Conservation (phyloP, 352 stramenopile species). For the Globisporangium splendens region DNA sequence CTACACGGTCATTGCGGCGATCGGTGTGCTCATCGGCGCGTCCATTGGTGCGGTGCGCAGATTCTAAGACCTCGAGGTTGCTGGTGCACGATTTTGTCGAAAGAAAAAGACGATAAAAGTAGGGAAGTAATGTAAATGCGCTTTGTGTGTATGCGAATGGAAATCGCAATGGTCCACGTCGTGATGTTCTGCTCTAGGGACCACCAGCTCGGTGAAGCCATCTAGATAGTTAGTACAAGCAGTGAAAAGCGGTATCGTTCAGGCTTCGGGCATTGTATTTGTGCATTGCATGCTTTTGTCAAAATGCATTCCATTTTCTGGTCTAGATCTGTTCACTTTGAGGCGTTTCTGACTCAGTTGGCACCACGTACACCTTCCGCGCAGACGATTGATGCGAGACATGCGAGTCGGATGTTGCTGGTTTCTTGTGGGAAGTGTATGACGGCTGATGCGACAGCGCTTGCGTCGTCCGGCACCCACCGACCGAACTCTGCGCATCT, state of each 20-base stretch:
- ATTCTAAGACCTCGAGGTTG: conserved; percentile 3
- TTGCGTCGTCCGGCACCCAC: background rate
- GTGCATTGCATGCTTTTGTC: too few species aligned
- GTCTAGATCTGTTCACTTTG: background rate
- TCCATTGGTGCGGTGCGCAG: conserved; percentile 14
- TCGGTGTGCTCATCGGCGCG: conserved; percentile 28
- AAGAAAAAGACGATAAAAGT: background rate
- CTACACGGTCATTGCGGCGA: conserved; percentile 39
- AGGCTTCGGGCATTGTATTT: too few species aligned
- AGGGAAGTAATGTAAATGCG: conserved; percentile 15
- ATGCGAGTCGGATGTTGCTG: background rate
- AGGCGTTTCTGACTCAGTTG: conserved; percentile 1
- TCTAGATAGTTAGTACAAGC: too few species aligned
- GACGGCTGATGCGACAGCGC: background rate
- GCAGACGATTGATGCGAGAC: background rate
- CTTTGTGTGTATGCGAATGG: conserved; percentile 6
- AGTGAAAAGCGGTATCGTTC: too few species aligned
- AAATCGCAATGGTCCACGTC: too few species aligned
- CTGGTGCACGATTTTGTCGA: background rate
- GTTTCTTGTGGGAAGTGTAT: background rate
- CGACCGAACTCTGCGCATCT: background rate
- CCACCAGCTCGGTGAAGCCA: too few species aligned
- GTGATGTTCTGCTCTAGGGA: too few species aligned
- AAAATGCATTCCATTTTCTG: too few species aligned
- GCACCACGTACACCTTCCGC: conserved; percentile 5